A percentile compares a stretch with the other conserved stretches of the same genome.
Conservation (phyloP, 148 eudicot genomes). For the Vaccinium corymbosum region DNA sequence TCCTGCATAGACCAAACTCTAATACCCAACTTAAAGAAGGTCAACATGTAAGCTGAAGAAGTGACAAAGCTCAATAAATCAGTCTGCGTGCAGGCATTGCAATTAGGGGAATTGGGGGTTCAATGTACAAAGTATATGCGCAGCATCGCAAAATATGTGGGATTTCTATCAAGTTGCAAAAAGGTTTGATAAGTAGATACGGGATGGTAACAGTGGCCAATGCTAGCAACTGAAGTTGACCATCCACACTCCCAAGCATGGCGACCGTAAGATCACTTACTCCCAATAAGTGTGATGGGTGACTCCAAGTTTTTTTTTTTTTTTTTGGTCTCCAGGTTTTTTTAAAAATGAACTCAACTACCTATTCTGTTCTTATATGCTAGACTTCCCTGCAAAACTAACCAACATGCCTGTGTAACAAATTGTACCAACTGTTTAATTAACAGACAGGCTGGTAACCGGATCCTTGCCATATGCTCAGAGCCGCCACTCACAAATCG, state of each 20-base stretch:
- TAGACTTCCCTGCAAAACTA: no score
- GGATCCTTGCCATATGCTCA: no score
- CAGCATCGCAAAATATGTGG: neutral
- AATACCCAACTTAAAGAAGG: neutral
- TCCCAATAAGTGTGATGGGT: neutral
- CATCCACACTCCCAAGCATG: neutral
- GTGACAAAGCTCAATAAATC: constrained; percentile 1
- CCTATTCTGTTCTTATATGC: no score
- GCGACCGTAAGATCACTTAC: neutral
- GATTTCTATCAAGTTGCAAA: neutral
- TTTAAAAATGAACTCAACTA: neutral
- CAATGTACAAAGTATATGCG: neutral
- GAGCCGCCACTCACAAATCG: no score
- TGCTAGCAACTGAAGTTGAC: neutral
- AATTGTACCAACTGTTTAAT: no score
- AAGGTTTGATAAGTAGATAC: neutral
- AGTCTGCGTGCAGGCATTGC: neutral
- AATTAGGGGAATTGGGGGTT: neutral
- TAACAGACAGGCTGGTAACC: no score
- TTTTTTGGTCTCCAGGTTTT: no score
- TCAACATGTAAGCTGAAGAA: neutral
- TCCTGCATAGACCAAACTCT: neutral
- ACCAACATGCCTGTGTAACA: no score
- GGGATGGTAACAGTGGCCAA: neutral
- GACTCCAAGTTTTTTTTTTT: neutral